Evolutionary conservation across 2,329 filamentous ascomycete genomes (phyloP).

Genomic region (Xylariaceae sp.): DNA sequence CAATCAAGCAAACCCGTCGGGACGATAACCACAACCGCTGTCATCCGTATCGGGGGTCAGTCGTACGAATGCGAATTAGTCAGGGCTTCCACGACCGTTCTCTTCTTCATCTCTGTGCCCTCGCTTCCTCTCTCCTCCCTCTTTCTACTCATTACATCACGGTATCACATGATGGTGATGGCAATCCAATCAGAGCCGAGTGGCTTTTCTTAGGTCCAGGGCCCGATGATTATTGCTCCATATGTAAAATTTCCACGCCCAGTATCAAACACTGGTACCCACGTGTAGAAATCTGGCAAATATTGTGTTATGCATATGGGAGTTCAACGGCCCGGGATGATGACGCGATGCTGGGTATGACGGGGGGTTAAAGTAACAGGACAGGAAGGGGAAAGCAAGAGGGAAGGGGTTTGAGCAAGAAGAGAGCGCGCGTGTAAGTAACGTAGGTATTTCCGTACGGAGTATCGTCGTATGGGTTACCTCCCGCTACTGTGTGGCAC

Average conservation of each 20-base stretch:
- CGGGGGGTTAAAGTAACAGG: background rate
- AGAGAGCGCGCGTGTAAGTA: too few species aligned
- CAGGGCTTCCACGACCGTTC: background rate
- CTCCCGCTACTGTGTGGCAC: background rate
- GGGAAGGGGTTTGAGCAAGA: too few species aligned
- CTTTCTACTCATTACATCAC: background rate
- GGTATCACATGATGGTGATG: background rate
- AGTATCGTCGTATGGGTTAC: background rate
- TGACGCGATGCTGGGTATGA: constrained; percentile 2
- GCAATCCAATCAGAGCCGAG: constrained; percentile 4
- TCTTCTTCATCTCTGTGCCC: background rate
- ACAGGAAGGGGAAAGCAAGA: background rate
- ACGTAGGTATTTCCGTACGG: too few species aligned
- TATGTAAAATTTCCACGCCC: background rate
- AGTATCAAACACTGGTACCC: background rate
- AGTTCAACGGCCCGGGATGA: background rate
- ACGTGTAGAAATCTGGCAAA: background rate
- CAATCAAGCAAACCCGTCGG: constrained; percentile 4
- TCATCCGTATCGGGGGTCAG: background rate
- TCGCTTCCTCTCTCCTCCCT: background rate
- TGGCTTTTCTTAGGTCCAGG: background rate
- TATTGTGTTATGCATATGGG: constrained; percentile 1
- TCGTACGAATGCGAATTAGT: constrained; percentile 5
- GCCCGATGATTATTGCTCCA: background rate
- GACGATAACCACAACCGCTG: constrained; percentile 1